Base-by-base conservation (phyloP, 2,329 filamentous ascomycete genomes). In the Pyrenophora graminea region DNA sequence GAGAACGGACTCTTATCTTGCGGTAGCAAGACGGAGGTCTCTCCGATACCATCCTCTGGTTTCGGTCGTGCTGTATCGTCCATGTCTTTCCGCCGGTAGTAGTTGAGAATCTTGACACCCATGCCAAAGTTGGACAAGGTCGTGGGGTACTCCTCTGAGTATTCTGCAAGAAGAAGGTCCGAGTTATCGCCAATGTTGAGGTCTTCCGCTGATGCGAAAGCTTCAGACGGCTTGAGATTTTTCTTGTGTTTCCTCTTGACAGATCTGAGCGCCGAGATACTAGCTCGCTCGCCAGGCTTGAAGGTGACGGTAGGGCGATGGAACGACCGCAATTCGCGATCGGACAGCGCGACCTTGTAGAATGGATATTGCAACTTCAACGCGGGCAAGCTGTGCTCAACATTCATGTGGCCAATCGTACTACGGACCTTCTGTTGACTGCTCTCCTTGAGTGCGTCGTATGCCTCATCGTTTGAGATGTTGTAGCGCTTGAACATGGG, bases 1-100 rank as follows among this genome's bases (percentile, higher is more conserved):
- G 91, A 90, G 72, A 99, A 99, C 0, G 94, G 94, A 39, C 93
- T 97, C 67, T 93, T 90, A 74, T 99, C 94, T 70, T 99, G 92
- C 1, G 91, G 91, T 27, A 97, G 81, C 30, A 99, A 81, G 12
- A 96, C 87, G 40, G 89, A 87, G 2, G 90, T 89, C 75, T 99
- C 94, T 51, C 94, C 94, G 55, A 99, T 83, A 15, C 63, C 63
- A 44, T 66, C 63, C 3, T 96, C 91, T 53, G 82, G 73, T 77
- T 91, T 95, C 1, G 90, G 89, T 1, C 90, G 82, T 45, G 84
- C 82, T 41, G 85, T 84, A 54, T 94, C 90, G 39, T 95, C 90
- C 68, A 68, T 68, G 42, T 91, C 89, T 66, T 91, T 91, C 52
- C 92, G 86, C 33, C 91, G 89, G 70, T 97, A 97, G 74, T 97